Evolutionary conservation across 805 yeast species (phyloP).

Genomic region (Spathaspora hagerdaliae): DNA sequence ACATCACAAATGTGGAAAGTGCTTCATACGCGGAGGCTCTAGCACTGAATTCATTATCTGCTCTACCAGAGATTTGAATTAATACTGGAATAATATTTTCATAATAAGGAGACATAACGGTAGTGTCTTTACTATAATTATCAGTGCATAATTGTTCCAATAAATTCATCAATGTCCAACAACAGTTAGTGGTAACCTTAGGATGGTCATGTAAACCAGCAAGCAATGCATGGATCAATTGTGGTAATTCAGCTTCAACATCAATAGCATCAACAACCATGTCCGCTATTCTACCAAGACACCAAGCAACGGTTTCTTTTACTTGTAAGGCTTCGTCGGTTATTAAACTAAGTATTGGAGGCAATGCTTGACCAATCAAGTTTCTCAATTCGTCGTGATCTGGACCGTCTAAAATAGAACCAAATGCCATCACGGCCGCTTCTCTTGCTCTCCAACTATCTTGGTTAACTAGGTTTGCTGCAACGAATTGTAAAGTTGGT

Average conservation of each 20-base stretch:
- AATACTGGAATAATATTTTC: slow-evolving; percentile 65
- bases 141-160: slow-evolving; percentile 72
- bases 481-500: slow-evolving; percentile 82
- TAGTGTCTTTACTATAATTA: slow-evolving; percentile 46
- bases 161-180: slow-evolving; percentile 94
- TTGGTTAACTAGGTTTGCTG: slow-evolving; percentile 51
- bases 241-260: slow-evolving; percentile 59
- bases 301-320: slow-evolving; percentile 97
- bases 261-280: slow-evolving; percentile 74
- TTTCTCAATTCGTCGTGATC: slow-evolving; percentile 63
- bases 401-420: slow-evolving; percentile 94
- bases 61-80: slow-evolving; percentile 61
- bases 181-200: slow-evolving; percentile 91
- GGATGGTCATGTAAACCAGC: slow-evolving; percentile 88
- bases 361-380: slow-evolving; percentile 77
- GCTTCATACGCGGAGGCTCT: slow-evolving; percentile 98
- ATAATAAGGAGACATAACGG: slow-evolving; percentile 74
- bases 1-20: slow-evolving; percentile 73
- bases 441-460: slow-evolving; percentile 80
- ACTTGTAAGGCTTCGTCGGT: slow-evolving; percentile 77
- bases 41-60: slow-evolving; percentile 81
- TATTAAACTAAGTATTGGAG: slow-evolving; percentile 72
- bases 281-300: slow-evolving; percentile 94
- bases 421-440: slow-evolving; percentile 99
- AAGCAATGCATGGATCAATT: slow-evolving; percentile 67